Base-by-base conservation (phyloP, 345 rosid genomes). In the Rubroshorea leprosula region DNA sequence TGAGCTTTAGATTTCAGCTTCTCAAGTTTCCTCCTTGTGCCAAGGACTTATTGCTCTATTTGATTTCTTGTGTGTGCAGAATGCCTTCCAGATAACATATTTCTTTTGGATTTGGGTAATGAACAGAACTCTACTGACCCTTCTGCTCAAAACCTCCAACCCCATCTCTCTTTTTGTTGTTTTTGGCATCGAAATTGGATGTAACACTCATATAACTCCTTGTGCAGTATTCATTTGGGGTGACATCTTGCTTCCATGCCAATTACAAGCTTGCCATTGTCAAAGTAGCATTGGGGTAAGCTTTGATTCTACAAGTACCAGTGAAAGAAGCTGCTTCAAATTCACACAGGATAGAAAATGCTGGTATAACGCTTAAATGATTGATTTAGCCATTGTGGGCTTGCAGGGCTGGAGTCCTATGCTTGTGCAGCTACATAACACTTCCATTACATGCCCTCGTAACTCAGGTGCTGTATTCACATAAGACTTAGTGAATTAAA, bases 381-480 rank as follows among this genome's bases (percentile, higher is more conserved):
- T 54, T 12, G 26, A 6, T 35, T 51, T 17, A 53, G 23, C 0
- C 27, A 15, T 10, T 25, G 9, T 14, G 18, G 13, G 39, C 29
- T 78, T 80, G 77, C 75, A 93, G 99, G 55, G 38, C 72, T 35
- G 85, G 72, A 4, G 85, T 72, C 51, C 72, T 89, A 49, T 66
- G 72, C 62, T 66, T 89, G 23, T 89, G 94, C 77, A 89, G 97
- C 73, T 93, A 93, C 86, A 82, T 83, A 48, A 93, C 99, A 17
- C 88, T 93, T 62, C 97, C 99, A 3, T 68, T 93, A 22, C 82
- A 89, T 46, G 95, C 99, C 24, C 99, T 89, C 3, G 88, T 93
- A 44, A 82, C 97, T 60, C 99, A 93, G 96, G 99, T 93, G 76
- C n/a, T n/a, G n/a, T n/a, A n/a, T n/a, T n/a, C n/a, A n/a, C n/a